Evolutionary conservation across 202 grass and related monocot species (phyloP), one percentile per base, ranked within the genome.

Genomic region (Saccharum hybrid): DNA sequence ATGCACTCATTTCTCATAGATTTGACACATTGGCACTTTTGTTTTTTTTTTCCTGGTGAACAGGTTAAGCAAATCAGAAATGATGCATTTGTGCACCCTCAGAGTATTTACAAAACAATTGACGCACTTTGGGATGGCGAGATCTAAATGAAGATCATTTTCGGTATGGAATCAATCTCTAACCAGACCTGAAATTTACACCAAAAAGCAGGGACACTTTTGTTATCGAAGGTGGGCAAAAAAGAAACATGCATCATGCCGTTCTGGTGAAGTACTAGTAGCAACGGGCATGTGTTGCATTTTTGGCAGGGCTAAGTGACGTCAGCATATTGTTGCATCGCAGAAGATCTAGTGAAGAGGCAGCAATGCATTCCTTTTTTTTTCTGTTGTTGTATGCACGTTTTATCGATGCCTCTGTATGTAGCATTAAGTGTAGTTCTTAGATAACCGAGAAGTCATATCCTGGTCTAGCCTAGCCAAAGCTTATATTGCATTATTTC

Each of bases 61-160:
- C 86, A 92, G 90, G 65, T 60, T 28, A 92, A 78, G 82, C 82
- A 81, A 59, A 77, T 92, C 4, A 67, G 69, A n/a, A 81, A 84
- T 9, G 68, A 84, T 40, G 22, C 66, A 23, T 66, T 89, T 72
- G 80, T 87, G 42, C 83, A 88, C 43, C 83, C 83, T 31, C 34
- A 74, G 45, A 80, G 86, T 71, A 18, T 79, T 39, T 88, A 86
- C 86, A 89, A 89, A 85, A 92, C 69, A 15, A 48, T 81, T 38
- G 63, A 86, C 34, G 84, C 89, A 26, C 83, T 92, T 22, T 92
- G 84, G 87, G 90, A 89, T 56, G 90, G 84, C 5, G 90, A 89
- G 74, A 89, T 92, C 11, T 92, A 81, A 85, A 49, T 2, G 31
- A 70, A 14, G 16, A 4, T 6, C 31, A 30, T 56, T 6, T 7